phyloP scores from a whole-genome alignment of 805 yeast genomes.

The Lipomyces kockii region DNA sequence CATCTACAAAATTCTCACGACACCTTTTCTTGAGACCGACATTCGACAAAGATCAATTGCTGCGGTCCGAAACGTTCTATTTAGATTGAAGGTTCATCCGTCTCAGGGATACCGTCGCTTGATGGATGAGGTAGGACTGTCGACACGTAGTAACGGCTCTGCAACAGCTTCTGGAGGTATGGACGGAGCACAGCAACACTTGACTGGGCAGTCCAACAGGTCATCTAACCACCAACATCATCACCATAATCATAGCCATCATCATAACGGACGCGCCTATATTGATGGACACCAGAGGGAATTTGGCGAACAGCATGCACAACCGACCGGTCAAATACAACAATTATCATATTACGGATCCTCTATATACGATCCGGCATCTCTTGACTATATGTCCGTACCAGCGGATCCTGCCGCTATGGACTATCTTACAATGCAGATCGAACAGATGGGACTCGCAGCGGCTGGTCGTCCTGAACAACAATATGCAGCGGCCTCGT shows the following conservation, averaged over 20 bases:
- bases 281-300: conserved; percentile 4
- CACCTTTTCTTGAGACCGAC: conserved; percentile 64
- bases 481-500: neutral
- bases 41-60: conserved; percentile 61
- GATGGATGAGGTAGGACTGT: conserved; percentile 88
- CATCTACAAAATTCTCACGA: conserved; percentile 75
- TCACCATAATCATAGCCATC: neutral
- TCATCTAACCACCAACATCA: neutral
- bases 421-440: conserved; percentile 16
- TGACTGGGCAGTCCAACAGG: neutral
- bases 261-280: neutral
- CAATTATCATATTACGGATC: conserved; percentile 5
- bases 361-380: neutral
- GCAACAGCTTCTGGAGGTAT: neutral
- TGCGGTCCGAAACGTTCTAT: conserved; percentile 66
- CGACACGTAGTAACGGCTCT: conserved; percentile 20
- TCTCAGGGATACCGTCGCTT: conserved; percentile 80
- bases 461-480: neutral
- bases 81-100: conserved; percentile 58
- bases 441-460: conserved; percentile 16
- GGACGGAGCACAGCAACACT: neutral
- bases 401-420: conserved; percentile 12
- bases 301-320: neutral
- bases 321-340: neutral
- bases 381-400: neutral